phyloP scores from a whole-genome alignment of 345 rosid genomes.

The Moricandia arvensis region DNA sequence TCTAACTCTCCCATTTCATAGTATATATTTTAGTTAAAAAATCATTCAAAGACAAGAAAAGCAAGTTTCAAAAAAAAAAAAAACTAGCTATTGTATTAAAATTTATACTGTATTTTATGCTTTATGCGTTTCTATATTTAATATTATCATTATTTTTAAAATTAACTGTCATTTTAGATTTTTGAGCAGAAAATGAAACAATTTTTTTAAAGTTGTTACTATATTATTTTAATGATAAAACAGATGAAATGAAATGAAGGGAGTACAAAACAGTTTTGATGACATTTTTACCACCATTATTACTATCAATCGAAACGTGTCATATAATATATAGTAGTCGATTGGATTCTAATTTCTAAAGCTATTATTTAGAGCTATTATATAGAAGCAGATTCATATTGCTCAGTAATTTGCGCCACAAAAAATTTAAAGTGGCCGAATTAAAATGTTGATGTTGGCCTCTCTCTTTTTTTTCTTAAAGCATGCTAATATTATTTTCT shows the following conservation, averaged over 20 bases:
- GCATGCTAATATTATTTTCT: slow-evolving; percentile 1
- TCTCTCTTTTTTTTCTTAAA: background rate
- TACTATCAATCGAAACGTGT: background rate
- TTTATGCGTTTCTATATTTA: background rate
- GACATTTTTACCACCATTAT: background rate
- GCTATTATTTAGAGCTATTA: background rate
- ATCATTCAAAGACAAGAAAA: background rate
- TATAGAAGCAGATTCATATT: slow-evolving; percentile 9
- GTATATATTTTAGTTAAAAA: background rate
- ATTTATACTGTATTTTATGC: background rate
- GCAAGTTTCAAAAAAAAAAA: no score
- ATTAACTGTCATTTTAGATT: background rate
- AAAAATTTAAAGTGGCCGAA: slow-evolving; percentile 21
- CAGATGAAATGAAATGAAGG: background rate
- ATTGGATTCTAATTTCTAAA: slow-evolving; percentile 7
- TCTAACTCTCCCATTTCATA: background rate
- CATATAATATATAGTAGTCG: background rate
- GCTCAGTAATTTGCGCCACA: slow-evolving; percentile 21
- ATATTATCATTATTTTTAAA: background rate
- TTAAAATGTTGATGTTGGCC: slow-evolving; percentile 15
- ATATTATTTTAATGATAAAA: background rate
- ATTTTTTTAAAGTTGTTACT: background rate
- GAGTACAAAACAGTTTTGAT: background rate
- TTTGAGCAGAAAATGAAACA: background rate
- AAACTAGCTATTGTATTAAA: background rate